Percentiles rank a stretch among this genome's conserved stretches.
Conservation (phyloP, 2,329 filamentous ascomycete genomes). For the Xylaria sp. region DNA sequence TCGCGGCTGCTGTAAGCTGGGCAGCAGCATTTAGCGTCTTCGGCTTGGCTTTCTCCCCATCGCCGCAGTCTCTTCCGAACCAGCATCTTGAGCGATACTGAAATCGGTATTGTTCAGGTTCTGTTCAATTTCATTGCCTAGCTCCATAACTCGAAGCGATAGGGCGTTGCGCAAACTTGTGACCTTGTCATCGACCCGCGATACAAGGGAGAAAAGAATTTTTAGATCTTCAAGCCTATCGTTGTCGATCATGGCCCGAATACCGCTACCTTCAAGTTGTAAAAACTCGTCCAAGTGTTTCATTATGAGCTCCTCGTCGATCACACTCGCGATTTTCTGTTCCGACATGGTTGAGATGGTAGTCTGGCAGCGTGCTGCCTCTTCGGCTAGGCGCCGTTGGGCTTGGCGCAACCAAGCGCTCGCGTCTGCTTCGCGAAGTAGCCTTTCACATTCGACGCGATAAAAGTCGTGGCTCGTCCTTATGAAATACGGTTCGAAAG, state of each 20-base stretch:
- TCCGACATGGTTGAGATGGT: slow-evolving; percentile 77
- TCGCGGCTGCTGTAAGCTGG: slow-evolving; percentile 82
- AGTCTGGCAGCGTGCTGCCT: slow-evolving; percentile 80
- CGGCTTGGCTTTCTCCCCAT: slow-evolving; percentile 53
- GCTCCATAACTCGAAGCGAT: slow-evolving; percentile 75
- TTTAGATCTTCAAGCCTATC: slow-evolving; percentile 78
- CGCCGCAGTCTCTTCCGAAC: slow-evolving; percentile 49
- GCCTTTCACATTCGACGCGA: slow-evolving; percentile 70
- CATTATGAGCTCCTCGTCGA: slow-evolving; percentile 81
- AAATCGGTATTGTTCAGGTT: slow-evolving; percentile 62
- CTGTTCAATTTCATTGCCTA: slow-evolving; percentile 84
- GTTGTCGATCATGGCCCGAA: slow-evolving; percentile 90
- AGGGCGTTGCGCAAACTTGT: slow-evolving; percentile 71
- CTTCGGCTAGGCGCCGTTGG: slow-evolving; percentile 75
- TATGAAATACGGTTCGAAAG: slow-evolving; percentile 82
- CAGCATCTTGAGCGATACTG: slow-evolving; percentile 45
- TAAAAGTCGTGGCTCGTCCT: slow-evolving; percentile 76
- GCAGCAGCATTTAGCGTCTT: slow-evolving; percentile 66
- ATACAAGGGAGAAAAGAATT: slow-evolving; percentile 81
- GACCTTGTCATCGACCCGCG: slow-evolving; percentile 78
- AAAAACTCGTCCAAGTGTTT: slow-evolving; percentile 82
- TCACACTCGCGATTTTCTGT: slow-evolving; percentile 74
- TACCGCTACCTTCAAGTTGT: slow-evolving; percentile 81
- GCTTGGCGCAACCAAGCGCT: slow-evolving; percentile 81
- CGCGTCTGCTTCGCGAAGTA: slow-evolving; percentile 81